Evolutionary conservation across 2,329 filamentous ascomycete species (phyloP), one percentile per base, ranked within the genome.

Genomic region (Aspergillus hiratsukae): DNA sequence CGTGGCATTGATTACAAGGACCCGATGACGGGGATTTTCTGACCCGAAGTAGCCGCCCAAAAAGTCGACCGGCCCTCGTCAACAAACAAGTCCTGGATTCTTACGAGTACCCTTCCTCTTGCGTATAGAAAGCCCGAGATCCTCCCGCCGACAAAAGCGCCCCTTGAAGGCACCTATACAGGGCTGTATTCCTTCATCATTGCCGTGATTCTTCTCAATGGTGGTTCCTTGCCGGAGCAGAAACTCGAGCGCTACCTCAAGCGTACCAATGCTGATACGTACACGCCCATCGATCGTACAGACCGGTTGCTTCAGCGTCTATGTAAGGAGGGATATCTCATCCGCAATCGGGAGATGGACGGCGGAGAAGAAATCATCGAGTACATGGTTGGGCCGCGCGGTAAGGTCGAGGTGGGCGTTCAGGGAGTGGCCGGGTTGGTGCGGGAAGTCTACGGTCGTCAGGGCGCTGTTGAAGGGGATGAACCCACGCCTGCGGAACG

Each of bases 341-440:
- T 91, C 37, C 88, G 85, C 61, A 81, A 87, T 51, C 82, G 86
- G 21, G 91, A 97, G 64, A 83, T 70, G 61, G 74, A 75, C 64
- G 85, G 84, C 1, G 90, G 89, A 27, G 90, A 96, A 40, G 87
- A 93, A 60, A 80, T 84, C 2, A 80, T 91, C 7, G 91, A 90
- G 49, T 99, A 90, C 82, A 83, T 89, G 55, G 83, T 97, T 14
- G 94, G 94, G 0, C 88, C 91, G 5, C 83, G 94, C 23, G 93
- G 89, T 5, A 94, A 89, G 73, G 81, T 92, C 7, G 94, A 97
- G 73, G 83, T 97, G 37, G 90, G 89, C 0, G 80, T 86, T n/a
- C 81, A 85, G 51, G 90, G 89, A 0, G 88, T 94, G 11, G 84
- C 86, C 19, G 86, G 85, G 0, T 74, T 97, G 60, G 84, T 91